A percentile compares a stretch with the other conserved stretches of the same genome.
Evolutionary conservation across 345 rosid genomes (phyloP).

Genomic region (Arabidopsis suecica): DNA sequence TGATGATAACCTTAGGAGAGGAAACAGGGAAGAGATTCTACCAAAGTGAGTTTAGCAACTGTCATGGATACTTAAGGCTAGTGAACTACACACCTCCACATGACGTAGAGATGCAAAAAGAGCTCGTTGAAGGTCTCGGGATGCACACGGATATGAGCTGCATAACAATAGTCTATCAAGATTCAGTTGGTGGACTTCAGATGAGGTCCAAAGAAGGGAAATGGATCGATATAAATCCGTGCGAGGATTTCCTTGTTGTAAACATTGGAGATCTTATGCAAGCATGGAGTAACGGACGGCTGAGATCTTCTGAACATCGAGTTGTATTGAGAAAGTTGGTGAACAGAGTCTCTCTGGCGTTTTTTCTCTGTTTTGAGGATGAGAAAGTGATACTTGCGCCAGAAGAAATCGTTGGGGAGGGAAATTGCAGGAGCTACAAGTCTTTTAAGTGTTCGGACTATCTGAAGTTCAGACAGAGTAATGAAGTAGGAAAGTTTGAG

Average conservation of each 20-base stretch:
- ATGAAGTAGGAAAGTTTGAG: slow-evolving; percentile 72
- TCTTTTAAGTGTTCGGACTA: slow-evolving; percentile 67
- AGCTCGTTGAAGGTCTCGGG: slow-evolving; percentile 73
- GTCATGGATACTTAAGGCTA: slow-evolving; percentile 73
- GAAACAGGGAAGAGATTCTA: slow-evolving; percentile 47
- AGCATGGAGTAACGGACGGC: slow-evolving; percentile 76
- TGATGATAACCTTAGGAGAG: slow-evolving; percentile 54
- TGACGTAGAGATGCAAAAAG: slow-evolving; percentile 47
- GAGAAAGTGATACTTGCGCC: slow-evolving; percentile 67
- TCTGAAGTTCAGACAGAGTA: slow-evolving; percentile 63
- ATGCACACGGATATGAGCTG: slow-evolving; percentile 91
- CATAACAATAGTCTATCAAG: slow-evolving; percentile 74
- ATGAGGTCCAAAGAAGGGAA: slow-evolving; percentile 68
- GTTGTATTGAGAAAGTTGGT: slow-evolving; percentile 55
- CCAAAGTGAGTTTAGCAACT: slow-evolving; percentile 55
- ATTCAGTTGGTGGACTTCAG: slow-evolving; percentile 71
- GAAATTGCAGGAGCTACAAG: slow-evolving; percentile 51
- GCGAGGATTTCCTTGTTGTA: slow-evolving; percentile 59
- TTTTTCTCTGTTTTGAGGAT: slow-evolving; percentile 75
- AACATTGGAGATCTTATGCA: slow-evolving; percentile 80
- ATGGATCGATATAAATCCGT: slow-evolving; percentile 60
- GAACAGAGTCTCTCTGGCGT: slow-evolving; percentile 67
- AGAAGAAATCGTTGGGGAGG: slow-evolving; percentile 59
- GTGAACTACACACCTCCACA: slow-evolving; percentile 64
- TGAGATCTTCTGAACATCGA: slow-evolving; percentile 77